phyloP scores from a whole-genome alignment of 148 eudicot genomes.

The Hydrangea macrophylla region DNA sequence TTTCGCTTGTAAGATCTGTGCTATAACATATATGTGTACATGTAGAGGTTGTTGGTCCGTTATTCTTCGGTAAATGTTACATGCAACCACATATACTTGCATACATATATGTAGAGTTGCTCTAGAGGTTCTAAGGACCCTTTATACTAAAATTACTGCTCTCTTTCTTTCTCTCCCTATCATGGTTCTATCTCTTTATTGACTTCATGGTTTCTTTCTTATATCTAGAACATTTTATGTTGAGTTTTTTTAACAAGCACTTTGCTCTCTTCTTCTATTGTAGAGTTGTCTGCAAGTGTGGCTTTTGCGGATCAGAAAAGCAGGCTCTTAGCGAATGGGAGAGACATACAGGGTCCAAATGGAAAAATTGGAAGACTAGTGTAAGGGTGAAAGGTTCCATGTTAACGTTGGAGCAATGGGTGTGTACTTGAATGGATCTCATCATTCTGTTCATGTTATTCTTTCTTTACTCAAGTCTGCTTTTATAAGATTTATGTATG shows the following conservation, averaged over 20 bases:
- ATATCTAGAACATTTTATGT: neutral
- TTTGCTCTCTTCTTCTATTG: slow-evolving; percentile 10
- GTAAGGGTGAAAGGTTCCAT: slow-evolving; percentile 65
- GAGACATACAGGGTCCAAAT: slow-evolving; percentile 71
- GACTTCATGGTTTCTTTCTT: slow-evolving; percentile 2
- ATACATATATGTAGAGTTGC: neutral
- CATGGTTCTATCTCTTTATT: no score
- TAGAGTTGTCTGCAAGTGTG: slow-evolving; percentile 79
- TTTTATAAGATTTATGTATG: neutral
- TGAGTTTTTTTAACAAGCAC: neutral
- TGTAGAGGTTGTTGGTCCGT: neutral
- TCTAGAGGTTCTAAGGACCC: no score
- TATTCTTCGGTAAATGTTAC: neutral
- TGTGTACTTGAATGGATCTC: slow-evolving; percentile 33
- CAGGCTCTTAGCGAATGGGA: slow-evolving; percentile 82
- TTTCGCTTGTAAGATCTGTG: no score
- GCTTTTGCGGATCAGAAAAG: slow-evolving; percentile 60
- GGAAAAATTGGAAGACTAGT: slow-evolving; percentile 75
- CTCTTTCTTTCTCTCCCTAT: no score
- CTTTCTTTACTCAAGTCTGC: neutral
- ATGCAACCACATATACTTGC: neutral
- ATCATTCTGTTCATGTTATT: slow-evolving; percentile 1
- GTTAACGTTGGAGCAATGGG: slow-evolving; percentile 80
- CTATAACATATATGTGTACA: no score
- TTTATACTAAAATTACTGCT: no score